These are phyloP conservation scores for Hymenoscyphus fructigenus DNA, from an alignment of 2,329 filamentous ascomycete species.

Conservation along the genomic window DNA sequence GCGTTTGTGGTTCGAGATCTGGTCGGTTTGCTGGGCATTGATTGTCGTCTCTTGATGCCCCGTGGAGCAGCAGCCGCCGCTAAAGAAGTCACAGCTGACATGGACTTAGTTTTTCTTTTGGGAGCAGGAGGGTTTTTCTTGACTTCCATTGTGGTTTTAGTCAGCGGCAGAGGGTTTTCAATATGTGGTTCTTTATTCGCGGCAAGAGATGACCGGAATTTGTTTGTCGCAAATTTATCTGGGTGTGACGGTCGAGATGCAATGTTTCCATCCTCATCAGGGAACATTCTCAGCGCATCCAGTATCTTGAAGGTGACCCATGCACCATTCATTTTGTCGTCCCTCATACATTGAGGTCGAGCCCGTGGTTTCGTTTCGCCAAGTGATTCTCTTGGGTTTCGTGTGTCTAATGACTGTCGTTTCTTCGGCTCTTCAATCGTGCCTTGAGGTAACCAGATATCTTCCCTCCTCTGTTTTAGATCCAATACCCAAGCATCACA, in stretches of 20 bases:
- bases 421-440: conserved; percentile 17
- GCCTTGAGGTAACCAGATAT: conserved; percentile 36
- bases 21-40: conserved; percentile 8
- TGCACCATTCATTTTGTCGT: conserved; percentile 34
- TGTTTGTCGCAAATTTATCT: conserved; percentile 10
- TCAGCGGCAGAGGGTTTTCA: neutral
- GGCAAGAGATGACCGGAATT: conserved; percentile 3
- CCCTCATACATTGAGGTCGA: conserved; percentile 28
- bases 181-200: neutral
- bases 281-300: conserved; percentile 25
- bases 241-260: conserved; percentile 24
- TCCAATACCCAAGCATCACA: conserved; percentile 72
- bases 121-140: conserved; percentile 10
- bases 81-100: neutral
- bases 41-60: conserved; percentile 17
- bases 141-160: neutral
- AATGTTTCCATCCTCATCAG: conserved; percentile 22
- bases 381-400: conserved; percentile 10
- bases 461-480: conserved; percentile 40
- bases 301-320: conserved; percentile 35
- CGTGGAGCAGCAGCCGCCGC: neutral
- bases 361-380: neutral
- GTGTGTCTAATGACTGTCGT: conserved; percentile 17
- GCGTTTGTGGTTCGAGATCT: neutral
- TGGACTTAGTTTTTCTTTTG: conserved; percentile 15